Base-by-base conservation (phyloP, 306 rosid species). In the Cicer pinnatifidum region DNA sequence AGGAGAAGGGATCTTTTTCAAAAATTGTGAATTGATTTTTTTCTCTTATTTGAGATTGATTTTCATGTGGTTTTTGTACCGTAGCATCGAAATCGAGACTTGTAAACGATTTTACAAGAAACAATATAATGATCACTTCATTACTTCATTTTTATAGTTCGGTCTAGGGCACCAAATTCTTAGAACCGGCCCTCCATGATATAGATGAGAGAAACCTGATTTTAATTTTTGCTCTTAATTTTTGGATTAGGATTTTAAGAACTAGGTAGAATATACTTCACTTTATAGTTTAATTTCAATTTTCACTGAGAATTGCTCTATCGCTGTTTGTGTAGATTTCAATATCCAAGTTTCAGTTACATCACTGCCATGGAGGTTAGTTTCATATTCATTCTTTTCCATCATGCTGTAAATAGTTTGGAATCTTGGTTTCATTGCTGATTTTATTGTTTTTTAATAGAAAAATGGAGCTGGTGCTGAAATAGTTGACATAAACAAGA, bases 401-500 rank as follows among this genome's bases (percentile, higher is more conserved):
- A 9, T 39, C 39, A 20, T n/a, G 73, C 69, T 35, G 35, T 28
- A n/a, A 56, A 17, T 8, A 3, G 66, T 58, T 71, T 16, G 9
- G 45, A 60, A 41, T 37, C 10, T 12, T 9, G 7, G 38, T 45
- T 19, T 73, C 7, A 16, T 64, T 33, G 10, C 1, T 43, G 56
- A 8, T 45, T 0, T 69, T 54, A 7, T 70, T 79, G 7, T 64
- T 64, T 53, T 28, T 73, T 71, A 75, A 50, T 73, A 91, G 97
- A 81, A 75, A 5, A 78, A 19, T 59, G 86, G 82, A 73, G 75
- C 59, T 71, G 78, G 62, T 58, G 62, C 75, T 64, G 87, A 71
- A 60, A 69, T 75, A 9, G 13, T 94, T 40, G 97, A 94, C 50
- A 37, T 91, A 48, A 83, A 88, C 69, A 87, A 84, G 77, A 83